Evolutionary conservation across 2,329 filamentous ascomycete species (phyloP), one percentile per base, ranked within the genome.

Genomic region (Botrytis sinoallii): DNA sequence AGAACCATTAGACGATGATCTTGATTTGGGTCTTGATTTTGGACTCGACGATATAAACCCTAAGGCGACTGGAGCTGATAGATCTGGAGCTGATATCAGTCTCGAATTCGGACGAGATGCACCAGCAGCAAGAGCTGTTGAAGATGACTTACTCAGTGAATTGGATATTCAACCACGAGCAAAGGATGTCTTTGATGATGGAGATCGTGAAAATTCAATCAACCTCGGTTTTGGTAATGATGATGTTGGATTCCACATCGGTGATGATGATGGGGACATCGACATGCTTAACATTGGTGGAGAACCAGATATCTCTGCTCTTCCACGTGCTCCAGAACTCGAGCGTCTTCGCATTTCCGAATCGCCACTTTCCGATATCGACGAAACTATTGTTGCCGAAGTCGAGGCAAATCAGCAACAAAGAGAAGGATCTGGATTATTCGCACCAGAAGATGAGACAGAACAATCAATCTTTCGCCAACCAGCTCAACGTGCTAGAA

Each of bases 21-120:
- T 94, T 42, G 88, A 93, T 76, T 84, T 95, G 72, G 92, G 94
- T 78, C 90, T 95, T 77, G 92, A 92, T 77, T 86, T 96, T 75
- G 91, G 89, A 70, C 74, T 80, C 52, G 78, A 80, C 69, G 77
- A 79, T 59, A 72, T 77, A 18, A 52, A 73, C 22, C 48, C 63
- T 64, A 76, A 77, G 71, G 83, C 74, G 81, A 44, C 32, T 40
- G 63, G 40, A 46, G 48, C 35, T n/a, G 66, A 69, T 69, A 69
- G 48, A 69, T 69, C 66, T 25, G 83, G 76, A 81, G 83, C 70
- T 42, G 88, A 89, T 74, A 84, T 84, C 75, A 96, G 91, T 79
- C 91, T 98, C 74, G 96, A 99, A 90, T 87, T 94, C 78, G 96
- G 95, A 80, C 92, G 95, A 90, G 92, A 97, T 78, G 95, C 93